Evolutionary conservation across 495 filamentous ascomycete genomes (phyloP).

Genomic region (Aspergillus bertholletiae): DNA sequence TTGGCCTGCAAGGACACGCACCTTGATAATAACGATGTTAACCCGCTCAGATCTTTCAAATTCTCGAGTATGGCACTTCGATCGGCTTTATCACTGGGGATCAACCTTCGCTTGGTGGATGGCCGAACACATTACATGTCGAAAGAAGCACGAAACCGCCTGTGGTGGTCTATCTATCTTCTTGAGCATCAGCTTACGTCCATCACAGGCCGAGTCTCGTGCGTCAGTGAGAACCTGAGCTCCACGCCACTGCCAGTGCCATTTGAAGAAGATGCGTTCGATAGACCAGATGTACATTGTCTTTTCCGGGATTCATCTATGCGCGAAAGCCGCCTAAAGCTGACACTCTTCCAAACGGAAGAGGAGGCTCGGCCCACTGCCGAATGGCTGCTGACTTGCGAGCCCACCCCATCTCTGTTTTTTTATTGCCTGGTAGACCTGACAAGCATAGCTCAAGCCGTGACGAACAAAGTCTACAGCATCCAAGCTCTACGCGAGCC

Average conservation of each 20-base stretch:
- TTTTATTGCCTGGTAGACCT: conserved; percentile 47
- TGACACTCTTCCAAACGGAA: conserved; percentile 27
- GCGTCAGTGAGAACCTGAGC: conserved; percentile 50
- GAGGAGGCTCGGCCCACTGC: conserved; percentile 9
- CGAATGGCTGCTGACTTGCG: conserved; percentile 24
- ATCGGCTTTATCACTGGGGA: conserved; percentile 53
- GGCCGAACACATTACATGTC: conserved; percentile 41
- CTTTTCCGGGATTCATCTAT: conserved; percentile 20
- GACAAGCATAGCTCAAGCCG: conserved; percentile 46
- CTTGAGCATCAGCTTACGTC: conserved; percentile 55
- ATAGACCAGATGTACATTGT: conserved; percentile 12
- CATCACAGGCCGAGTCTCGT: conserved; percentile 59
- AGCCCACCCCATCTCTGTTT: conserved; percentile 38
- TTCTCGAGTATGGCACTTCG: conserved; percentile 57
- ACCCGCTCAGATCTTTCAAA: conserved; percentile 51
- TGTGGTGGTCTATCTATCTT: conserved; percentile 63
- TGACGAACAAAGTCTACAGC: conserved; percentile 53
- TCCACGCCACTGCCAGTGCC: conserved; percentile 52
- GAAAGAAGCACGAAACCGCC: conserved; percentile 55
- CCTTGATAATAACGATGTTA: not conserved
- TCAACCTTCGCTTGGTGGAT: conserved; percentile 57
- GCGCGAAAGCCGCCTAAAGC: conserved; percentile 25
- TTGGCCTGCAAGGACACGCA: not conserved
- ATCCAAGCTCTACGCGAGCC: conserved; percentile 47
- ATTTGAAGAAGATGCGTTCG: conserved; percentile 47